These are phyloP conservation scores for Symbiodinium natans DNA, from an alignment of 73 alveolate genomes.

Conservation along the genomic window DNA sequence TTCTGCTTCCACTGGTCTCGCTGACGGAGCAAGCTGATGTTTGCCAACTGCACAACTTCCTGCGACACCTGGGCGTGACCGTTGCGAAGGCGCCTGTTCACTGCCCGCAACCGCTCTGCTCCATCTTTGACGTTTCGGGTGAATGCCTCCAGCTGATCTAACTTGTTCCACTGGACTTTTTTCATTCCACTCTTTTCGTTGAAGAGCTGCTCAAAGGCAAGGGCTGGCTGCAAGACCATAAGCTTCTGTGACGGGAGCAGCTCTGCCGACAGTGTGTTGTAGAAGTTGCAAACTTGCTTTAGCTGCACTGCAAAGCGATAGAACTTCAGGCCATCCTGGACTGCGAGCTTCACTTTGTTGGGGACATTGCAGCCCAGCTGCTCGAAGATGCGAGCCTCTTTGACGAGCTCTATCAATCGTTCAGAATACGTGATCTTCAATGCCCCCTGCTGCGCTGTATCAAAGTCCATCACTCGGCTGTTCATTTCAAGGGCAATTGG, in stretches of 20 bases:
- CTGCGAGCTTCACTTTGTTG: slow-evolving; percentile 54
- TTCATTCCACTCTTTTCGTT: slow-evolving; percentile 90
- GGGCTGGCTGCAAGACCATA: slow-evolving; percentile 94
- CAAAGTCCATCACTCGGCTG: slow-evolving; percentile 93
- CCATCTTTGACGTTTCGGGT: slow-evolving; percentile 88
- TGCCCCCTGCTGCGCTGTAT: slow-evolving; percentile 89
- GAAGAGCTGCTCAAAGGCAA: slow-evolving; percentile 94
- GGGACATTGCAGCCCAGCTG: slow-evolving; percentile 79
- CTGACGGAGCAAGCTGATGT: slow-evolving; percentile 90
- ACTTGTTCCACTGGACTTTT: slow-evolving; percentile 84
- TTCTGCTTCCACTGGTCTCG: slow-evolving; percentile 93
- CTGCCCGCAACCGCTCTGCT: slow-evolving; percentile 75
- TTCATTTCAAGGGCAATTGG: slow-evolving; percentile 85
- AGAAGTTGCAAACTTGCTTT: slow-evolving; percentile 54
- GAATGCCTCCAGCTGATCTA: slow-evolving; percentile 84
- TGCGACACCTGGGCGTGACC: slow-evolving; percentile 64
- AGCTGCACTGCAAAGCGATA: slow-evolving; percentile 94
- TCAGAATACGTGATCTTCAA: slow-evolving; percentile 76
- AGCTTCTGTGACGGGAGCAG: slow-evolving; percentile 83
- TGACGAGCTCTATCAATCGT: slow-evolving; percentile 80
- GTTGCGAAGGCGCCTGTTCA: slow-evolving; percentile 70
- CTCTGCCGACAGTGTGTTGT: slow-evolving; percentile 29
- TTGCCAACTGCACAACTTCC: slow-evolving; percentile 71
- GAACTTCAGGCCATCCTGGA: slow-evolving; percentile 85
- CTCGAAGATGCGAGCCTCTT: slow-evolving; percentile 82